Conservation (phyloP, 352 stramenopile genomes). For the Pilasporangium apinafurcum region DNA sequence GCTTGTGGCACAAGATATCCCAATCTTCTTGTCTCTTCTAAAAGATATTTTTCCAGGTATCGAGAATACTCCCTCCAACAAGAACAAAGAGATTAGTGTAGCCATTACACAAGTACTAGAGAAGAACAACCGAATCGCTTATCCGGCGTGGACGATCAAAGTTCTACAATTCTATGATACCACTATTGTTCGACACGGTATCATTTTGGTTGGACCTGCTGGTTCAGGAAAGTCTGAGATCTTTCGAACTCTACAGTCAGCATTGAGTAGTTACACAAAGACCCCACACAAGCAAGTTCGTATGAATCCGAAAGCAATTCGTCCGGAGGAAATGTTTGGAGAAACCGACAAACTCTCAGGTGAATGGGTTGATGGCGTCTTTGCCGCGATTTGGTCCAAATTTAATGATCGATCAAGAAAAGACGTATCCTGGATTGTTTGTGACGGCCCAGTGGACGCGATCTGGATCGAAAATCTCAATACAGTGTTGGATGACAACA, state of each 20-base stretch:
- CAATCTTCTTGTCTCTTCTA: slow-evolving; percentile 89
- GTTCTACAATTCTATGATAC: slow-evolving; percentile 92
- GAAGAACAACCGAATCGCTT: slow-evolving; percentile 57
- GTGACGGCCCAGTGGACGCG: slow-evolving; percentile 90
- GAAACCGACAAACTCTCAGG: slow-evolving; percentile 72
- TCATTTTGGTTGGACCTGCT: slow-evolving; percentile 86
- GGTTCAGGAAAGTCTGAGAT: slow-evolving; percentile 77
- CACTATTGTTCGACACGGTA: slow-evolving; percentile 89
- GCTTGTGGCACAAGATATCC: slow-evolving; percentile 88
- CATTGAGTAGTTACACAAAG: slow-evolving; percentile 47
- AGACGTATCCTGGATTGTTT: slow-evolving; percentile 89
- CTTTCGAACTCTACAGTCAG: slow-evolving; percentile 56
- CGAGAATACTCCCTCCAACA: slow-evolving; percentile 32
- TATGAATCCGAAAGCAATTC: slow-evolving; percentile 82
- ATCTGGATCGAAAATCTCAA: slow-evolving; percentile 96
- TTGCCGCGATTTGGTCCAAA: slow-evolving; percentile 82
- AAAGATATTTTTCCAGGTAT: slow-evolving; percentile 82
- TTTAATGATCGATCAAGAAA: slow-evolving; percentile 81
- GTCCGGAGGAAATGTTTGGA: slow-evolving; percentile 76
- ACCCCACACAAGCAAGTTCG: slow-evolving; percentile 70
- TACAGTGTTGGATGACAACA: slow-evolving; percentile 94
- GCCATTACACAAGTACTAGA: slow-evolving; percentile 66
- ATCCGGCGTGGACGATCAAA: slow-evolving; percentile 80
- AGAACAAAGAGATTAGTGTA: slow-evolving; percentile 66
- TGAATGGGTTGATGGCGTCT: slow-evolving; percentile 73